Evolutionary conservation across 1,284 basidiomycete genomes (phyloP), one percentile per base, ranked within the genome.

Genomic region (Microbotryum saponariae): DNA sequence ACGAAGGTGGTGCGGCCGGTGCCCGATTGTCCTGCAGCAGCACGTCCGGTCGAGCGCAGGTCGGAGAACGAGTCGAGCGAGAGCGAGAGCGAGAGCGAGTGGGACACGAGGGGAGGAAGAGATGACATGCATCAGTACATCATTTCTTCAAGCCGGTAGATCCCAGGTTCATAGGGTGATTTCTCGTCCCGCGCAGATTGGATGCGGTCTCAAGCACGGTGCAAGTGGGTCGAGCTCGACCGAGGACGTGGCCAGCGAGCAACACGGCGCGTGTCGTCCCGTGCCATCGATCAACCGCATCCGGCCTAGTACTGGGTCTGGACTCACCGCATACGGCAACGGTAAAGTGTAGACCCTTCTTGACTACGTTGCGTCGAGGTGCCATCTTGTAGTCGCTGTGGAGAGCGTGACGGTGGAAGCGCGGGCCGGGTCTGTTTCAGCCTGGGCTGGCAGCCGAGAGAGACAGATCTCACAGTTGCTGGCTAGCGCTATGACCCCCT

Each of bases 1-100:
- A 97, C 91, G 75, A 97, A 97, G 57, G 93, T 97, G 63, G 93
- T 97, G 62, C 92, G 88, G 60, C 93, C 93, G 61, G 91, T 92
- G 56, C 93, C 93, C 76, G 91, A 94, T 60, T 91, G 88, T 80
- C 92, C 93, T 91, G 70, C 37, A 64, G 46, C 10, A 29, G 18
- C 25, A 18, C 25, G 25, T 25, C 25, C 25, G 4, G 25, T 4
- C 25, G 25, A 4, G 25, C 25, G 25, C 25, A 25, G 25, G 25
- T 25, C 25, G 25, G 25, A 25, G 25, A 25, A 25, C 25, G 25
- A 25, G 25, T 25, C 25, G 25, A 25, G 25, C 23, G 47, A 18
- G 33, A 8, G 20, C n/a, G 25, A 23, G 48, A 52, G n/a, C n/a
- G 27, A 52, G 29, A 31, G 51, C 29, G 51, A 21, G 20, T 16